Conservation (phyloP, 352 stramenopile genomes). For the Globisporangium irregulare region DNA sequence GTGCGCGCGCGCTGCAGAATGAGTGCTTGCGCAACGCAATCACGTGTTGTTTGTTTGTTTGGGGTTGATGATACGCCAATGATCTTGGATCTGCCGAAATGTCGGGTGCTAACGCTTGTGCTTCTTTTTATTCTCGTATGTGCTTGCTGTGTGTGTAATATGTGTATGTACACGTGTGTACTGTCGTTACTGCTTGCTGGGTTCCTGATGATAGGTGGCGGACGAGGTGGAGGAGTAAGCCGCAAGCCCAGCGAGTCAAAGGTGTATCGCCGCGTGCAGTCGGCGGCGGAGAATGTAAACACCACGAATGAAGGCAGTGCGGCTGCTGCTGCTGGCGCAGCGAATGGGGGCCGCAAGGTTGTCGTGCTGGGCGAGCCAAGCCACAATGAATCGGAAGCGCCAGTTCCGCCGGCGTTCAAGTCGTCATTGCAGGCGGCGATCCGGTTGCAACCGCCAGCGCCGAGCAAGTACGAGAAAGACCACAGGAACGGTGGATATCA, state of each 20-base stretch:
- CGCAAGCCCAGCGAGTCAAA: background rate
- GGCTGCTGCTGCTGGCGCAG: background rate
- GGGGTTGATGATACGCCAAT: background rate
- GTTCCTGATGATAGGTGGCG: conserved; percentile 10
- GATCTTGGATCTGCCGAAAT: background rate
- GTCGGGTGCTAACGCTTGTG: background rate
- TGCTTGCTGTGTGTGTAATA: background rate
- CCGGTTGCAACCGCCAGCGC: background rate
- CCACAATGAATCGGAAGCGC: background rate
- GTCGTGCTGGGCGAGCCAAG: conserved; percentile 11
- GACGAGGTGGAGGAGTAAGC: conserved; percentile 16
- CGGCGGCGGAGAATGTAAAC: conserved; percentile 2
- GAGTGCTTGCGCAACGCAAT: background rate
- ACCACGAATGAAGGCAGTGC: background rate
- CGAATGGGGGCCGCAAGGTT: conserved; percentile 11
- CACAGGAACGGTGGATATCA: conserved; percentile 15
- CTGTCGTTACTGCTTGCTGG: background rate
- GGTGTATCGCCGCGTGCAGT: conserved; percentile 16
- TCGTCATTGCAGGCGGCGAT: conserved; percentile 54
- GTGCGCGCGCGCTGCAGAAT: background rate
- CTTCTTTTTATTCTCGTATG: background rate
- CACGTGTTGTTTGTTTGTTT: background rate
- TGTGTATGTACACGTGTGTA: background rate
- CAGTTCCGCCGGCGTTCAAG: conserved; percentile 33
- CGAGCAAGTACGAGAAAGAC: conserved; percentile 10